Percentiles rank a stretch among this genome's conserved stretches.
Conservation (phyloP, 1,284 basidiomycete genomes). For the Leccinum solheimii region DNA sequence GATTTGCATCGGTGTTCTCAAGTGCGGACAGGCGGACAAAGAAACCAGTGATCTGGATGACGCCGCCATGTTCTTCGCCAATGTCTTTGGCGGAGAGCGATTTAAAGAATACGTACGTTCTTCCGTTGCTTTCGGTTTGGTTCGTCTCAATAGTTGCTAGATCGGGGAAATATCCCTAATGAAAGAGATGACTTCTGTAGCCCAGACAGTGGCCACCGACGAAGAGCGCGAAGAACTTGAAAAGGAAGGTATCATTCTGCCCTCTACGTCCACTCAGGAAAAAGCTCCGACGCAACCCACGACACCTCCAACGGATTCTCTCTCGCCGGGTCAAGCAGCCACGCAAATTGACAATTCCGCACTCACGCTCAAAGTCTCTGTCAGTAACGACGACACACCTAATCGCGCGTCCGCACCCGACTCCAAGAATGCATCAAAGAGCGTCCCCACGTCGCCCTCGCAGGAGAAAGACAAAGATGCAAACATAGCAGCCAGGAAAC, state of each 20-base stretch:
- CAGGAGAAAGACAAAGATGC: constrained; percentile 37
- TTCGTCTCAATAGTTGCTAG: constrained; percentile 39
- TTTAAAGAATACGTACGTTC: constrained; percentile 80
- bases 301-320: constrained; percentile 27
- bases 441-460: constrained; percentile 28
- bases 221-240: constrained; percentile 91
- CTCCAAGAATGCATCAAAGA: constrained; percentile 27
- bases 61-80: constrained; percentile 88
- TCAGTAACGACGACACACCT: constrained; percentile 21
- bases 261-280: constrained; percentile 20
- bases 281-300: constrained; percentile 25
- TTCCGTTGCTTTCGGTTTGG: background rate
- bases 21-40: constrained; percentile 56
- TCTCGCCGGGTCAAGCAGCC: constrained; percentile 4
- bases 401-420: constrained; percentile 17
- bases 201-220: constrained; percentile 82
- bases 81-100: constrained; percentile 88
- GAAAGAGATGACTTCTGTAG: constrained; percentile 84
- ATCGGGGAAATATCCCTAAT: constrained; percentile 92
- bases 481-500: constrained; percentile 40
- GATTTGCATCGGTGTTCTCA: constrained; percentile 10
- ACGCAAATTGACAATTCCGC: constrained; percentile 15
- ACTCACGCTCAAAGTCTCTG: constrained; percentile 22
- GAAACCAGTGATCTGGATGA: constrained; percentile 79
- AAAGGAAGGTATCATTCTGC: constrained; percentile 51